Conservation (phyloP, 140 eudicot genomes). For the Oenanthe javanica region DNA sequence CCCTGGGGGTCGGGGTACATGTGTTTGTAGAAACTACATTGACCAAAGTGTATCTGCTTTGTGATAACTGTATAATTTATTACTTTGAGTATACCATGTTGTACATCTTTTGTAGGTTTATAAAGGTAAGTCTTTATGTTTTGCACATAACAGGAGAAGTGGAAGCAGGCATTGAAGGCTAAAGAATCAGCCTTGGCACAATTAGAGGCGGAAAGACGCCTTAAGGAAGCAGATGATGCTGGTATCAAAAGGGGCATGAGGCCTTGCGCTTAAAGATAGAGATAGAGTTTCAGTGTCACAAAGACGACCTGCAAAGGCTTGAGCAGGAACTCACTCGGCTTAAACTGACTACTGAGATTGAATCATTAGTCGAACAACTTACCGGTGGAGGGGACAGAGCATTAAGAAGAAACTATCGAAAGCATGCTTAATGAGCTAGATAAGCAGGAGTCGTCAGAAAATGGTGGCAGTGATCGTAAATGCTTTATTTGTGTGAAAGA, state of each 20-base stretch:
- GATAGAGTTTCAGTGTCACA: slow-evolving; percentile 92
- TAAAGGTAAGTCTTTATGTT: not conserved
- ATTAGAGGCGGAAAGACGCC: slow-evolving; percentile 80
- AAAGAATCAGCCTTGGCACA: slow-evolving; percentile 53
- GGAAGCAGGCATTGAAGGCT: slow-evolving; percentile 76
- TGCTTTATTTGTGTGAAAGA: slow-evolving; percentile 80
- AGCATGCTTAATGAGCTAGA: slow-evolving; percentile 57
- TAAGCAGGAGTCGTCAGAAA: slow-evolving; percentile 40
- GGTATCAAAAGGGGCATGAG: slow-evolving; percentile 67
- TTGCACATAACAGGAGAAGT: slow-evolving; percentile 51
- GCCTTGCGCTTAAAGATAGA: slow-evolving; percentile 73
- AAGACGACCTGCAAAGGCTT: slow-evolving; percentile 88
- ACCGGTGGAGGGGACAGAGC: slow-evolving; percentile 24
- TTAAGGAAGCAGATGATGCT: slow-evolving; percentile 75
- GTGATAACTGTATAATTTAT: too few relatives aligned
- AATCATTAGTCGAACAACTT: slow-evolving; percentile 25
- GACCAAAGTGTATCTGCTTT: not conserved
- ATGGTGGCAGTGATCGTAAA: slow-evolving; percentile 46
- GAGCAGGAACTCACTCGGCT: slow-evolving; percentile 89
- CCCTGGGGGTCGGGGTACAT: not conserved
- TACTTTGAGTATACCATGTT: too few relatives aligned
- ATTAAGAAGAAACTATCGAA: slow-evolving; percentile 45
- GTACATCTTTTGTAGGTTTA: not conserved
- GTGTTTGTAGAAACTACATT: not conserved
- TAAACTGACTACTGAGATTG: slow-evolving; percentile 36